A percentile compares a stretch with the other conserved stretches of the same genome.
Conservation (phyloP, 768 basidiomycete genomes). For the Mycena vulgaris region DNA sequence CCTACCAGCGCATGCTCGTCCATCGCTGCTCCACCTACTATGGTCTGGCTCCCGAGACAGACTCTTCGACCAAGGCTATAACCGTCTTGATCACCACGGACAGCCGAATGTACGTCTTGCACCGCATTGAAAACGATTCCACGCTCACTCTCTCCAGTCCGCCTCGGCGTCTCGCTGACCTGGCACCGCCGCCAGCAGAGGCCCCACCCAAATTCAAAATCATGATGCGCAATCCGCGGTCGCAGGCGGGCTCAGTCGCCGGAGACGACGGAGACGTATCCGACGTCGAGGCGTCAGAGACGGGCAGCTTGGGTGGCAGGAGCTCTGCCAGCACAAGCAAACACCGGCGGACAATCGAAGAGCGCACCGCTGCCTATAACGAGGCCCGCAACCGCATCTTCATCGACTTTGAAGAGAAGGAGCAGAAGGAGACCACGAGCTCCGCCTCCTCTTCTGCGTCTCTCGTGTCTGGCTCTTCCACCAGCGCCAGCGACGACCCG, state of each 20-base stretch:
- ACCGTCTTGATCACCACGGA: conserved; percentile 70
- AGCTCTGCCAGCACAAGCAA: conserved; percentile 75
- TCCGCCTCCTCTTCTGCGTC: conserved; percentile 84
- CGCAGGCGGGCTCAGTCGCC: conserved; percentile 80
- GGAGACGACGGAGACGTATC: conserved; percentile 86
- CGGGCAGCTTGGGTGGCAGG: conserved; percentile 81
- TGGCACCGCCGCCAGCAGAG: conserved; percentile 82
- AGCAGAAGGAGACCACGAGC: conserved; percentile 80
- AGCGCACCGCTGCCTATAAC: conserved; percentile 92
- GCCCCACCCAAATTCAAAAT: conserved; percentile 89
- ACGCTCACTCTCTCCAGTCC: conserved; percentile 65
- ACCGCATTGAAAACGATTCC: conserved; percentile 28
- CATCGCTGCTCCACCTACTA: conserved; percentile 91
- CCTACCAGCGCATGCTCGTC: conserved; percentile 89
- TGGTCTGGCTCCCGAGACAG: conserved; percentile 79
- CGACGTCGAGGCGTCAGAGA: conserved; percentile 84
- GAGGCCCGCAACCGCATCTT: conserved; percentile 90
- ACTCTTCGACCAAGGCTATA: conserved; percentile 75
- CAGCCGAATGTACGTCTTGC: conserved; percentile 79
- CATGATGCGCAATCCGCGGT: conserved; percentile 83
- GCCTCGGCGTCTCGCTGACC: conserved; percentile 76
- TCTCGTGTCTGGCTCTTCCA: conserved; percentile 76
- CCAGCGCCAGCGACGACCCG: conserved; percentile 70
- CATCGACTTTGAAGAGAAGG: conserved; percentile 85
- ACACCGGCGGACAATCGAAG: conserved; percentile 84